Conservation (phyloP, 345 rosid genomes). For the Turritis glabra region DNA sequence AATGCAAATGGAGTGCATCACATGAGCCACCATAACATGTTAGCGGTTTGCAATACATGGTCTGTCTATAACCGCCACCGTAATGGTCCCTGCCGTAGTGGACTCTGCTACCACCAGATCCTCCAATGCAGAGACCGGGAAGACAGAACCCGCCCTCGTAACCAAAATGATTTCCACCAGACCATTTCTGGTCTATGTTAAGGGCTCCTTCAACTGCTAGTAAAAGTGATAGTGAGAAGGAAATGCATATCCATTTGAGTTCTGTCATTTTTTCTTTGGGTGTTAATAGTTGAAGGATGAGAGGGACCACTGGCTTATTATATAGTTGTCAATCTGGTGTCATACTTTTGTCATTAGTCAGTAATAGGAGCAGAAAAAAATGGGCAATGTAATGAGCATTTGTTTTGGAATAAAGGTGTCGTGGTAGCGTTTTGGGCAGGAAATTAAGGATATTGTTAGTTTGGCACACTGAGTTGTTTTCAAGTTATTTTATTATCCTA, state of each 20-base stretch:
- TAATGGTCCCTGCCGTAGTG: not conserved
- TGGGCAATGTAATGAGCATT: constrained; percentile 12
- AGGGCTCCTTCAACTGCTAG: constrained; percentile 17
- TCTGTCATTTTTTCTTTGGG: constrained; percentile 20
- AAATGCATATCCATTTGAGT: constrained; percentile 25
- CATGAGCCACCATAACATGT: constrained; percentile 31
- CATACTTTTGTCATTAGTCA: constrained; percentile 31
- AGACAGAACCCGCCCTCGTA: constrained; percentile 35
- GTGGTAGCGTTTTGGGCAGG: not conserved
- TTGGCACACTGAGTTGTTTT: not conserved
- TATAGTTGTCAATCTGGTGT: constrained; percentile 22
- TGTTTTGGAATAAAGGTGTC: constrained; percentile 1
- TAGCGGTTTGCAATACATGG: constrained; percentile 28
- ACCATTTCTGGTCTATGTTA: constrained; percentile 32
- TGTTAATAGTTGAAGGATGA: constrained; percentile 14
- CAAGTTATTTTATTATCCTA: not conserved
- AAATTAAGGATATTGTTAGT: constrained; percentile 8
- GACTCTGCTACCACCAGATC: constrained; percentile 21
- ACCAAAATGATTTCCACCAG: constrained; percentile 15
- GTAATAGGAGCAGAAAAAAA: constrained; percentile 4
- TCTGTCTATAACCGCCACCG: constrained; percentile 5
- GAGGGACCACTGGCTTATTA: not conserved
- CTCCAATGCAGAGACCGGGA: constrained; percentile 38
- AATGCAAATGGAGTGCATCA: constrained; percentile 23
- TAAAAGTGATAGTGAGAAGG: constrained; percentile 31